phyloP scores from a whole-genome alignment of 2,329 filamentous ascomycete genomes.

The Claviceps sp. region DNA sequence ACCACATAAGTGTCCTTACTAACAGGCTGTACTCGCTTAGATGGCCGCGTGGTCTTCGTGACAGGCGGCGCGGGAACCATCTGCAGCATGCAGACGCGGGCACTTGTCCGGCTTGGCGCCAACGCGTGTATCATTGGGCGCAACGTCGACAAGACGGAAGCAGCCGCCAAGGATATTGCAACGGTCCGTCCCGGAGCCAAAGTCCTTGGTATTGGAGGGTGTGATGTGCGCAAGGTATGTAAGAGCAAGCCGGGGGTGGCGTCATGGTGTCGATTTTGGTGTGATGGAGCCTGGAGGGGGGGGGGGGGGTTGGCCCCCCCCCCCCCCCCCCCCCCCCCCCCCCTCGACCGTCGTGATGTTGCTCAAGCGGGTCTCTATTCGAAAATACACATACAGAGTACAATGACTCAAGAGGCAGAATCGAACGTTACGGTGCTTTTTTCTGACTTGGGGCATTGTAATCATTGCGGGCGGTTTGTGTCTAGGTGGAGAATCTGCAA shows the following conservation, averaged over 20 bases:
- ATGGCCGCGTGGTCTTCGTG: conserved; percentile 82
- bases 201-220: conserved; percentile 73
- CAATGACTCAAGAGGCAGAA: background rate
- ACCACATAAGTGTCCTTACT: background rate
- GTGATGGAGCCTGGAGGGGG: too few relatives aligned
- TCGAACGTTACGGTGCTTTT: background rate
- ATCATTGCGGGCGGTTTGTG: background rate
- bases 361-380: background rate
- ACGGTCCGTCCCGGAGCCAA: conserved; percentile 64
- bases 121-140: conserved; percentile 91
- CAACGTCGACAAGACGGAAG: conserved; percentile 76
- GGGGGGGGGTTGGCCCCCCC: too few relatives aligned
- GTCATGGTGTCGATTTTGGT: background rate
- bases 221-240: conserved; percentile 58
- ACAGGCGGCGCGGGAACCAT: conserved; percentile 91
- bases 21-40: conserved; percentile 27
- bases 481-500: conserved; percentile 24
- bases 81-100: conserved; percentile 85
- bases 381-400: background rate
- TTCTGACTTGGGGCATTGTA: background rate
- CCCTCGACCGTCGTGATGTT: background rate
- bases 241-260: conserved; percentile 11
- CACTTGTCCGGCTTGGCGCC: conserved; percentile 79
- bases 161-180: conserved; percentile 67
- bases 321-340: too few relatives aligned